Percentiles rank a stretch among this genome's conserved stretches.
Conservation (phyloP, 1,284 basidiomycete genomes). For the Trichosporon sp. region DNA sequence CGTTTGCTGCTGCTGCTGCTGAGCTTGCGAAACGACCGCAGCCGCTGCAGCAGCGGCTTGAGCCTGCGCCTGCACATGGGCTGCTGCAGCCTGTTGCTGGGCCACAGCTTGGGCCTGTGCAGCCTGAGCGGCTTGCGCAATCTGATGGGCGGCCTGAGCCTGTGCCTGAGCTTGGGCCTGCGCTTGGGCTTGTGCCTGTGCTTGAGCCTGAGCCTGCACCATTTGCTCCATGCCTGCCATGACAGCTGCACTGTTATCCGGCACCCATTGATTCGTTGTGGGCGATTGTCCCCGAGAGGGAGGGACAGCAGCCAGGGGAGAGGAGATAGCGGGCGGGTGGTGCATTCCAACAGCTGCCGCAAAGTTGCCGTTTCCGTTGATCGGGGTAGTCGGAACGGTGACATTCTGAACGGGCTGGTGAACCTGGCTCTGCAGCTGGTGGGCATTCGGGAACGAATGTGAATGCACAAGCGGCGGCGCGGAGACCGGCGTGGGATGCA, state of each 20-base stretch:
- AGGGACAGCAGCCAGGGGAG: conserved; percentile 36
- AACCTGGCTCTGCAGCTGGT: conserved; percentile 41
- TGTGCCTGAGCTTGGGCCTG: conserved; percentile 10
- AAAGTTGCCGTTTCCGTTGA: conserved; percentile 25
- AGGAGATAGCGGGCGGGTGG: conserved; percentile 41
- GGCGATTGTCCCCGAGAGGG: conserved; percentile 31
- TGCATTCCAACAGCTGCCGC: conserved; percentile 10
- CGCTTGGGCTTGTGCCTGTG: conserved; percentile 13
- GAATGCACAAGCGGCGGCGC: conserved; percentile 33
- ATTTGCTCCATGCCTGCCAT: conserved; percentile 13
- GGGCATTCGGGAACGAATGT: conserved; percentile 46
- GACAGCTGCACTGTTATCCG: conserved; percentile 11
- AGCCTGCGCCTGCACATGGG: conserved; percentile 5
- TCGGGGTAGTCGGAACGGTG: conserved; percentile 24
- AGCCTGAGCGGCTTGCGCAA: conserved; percentile 5
- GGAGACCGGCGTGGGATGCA: conserved; percentile 5
- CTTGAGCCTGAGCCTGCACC: conserved; percentile 7
- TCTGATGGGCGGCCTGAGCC: background rate
- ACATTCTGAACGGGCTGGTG: conserved; percentile 11
- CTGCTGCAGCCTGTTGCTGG: conserved; percentile 12
- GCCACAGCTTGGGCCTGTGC: conserved; percentile 13
- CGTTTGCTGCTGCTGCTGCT: conserved; percentile 34
- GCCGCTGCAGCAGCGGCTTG: conserved; percentile 5
- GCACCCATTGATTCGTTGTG: conserved; percentile 19
- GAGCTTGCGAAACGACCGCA: conserved; percentile 3